Conservation (phyloP, 1,139 yeast genomes). For the Candida dubliniensis region DNA sequence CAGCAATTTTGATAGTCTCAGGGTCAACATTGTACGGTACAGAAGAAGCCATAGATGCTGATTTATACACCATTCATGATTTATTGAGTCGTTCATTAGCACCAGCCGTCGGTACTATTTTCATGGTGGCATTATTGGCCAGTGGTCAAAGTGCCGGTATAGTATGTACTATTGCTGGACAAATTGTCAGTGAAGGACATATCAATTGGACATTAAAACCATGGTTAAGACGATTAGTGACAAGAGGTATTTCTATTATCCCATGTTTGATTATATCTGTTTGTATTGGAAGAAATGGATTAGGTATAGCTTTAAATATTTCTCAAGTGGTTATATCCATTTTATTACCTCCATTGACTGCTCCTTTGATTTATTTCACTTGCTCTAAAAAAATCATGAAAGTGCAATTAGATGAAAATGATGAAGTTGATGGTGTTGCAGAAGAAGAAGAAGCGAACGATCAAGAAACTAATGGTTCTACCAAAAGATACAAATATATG, state of each 20-base stretch:
- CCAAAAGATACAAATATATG: conserved; percentile 44
- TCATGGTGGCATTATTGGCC: conserved; percentile 71
- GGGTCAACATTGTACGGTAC: conserved; percentile 72
- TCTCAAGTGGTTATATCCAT: conserved; percentile 76
- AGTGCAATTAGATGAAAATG: conserved; percentile 33
- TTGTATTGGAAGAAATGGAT: conserved; percentile 64
- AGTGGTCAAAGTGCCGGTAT: conserved; percentile 85
- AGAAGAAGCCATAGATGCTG: conserved; percentile 69
- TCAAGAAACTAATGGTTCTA: conserved; percentile 4
- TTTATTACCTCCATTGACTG: conserved; percentile 70
- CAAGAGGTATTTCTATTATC: conserved; percentile 67
- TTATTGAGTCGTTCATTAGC: conserved; percentile 57
- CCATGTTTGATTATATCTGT: conserved; percentile 69
- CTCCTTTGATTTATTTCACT: conserved; percentile 77
- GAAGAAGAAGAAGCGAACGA: conserved; percentile 11
- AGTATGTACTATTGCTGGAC: conserved; percentile 86
- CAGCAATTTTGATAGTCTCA: conserved; percentile 73
- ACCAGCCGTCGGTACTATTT: conserved; percentile 73
- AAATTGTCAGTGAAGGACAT: conserved; percentile 82
- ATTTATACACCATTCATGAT: conserved; percentile 66
- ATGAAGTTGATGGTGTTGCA: conserved; percentile 12
- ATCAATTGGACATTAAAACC: conserved; percentile 73
- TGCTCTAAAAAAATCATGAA: conserved; percentile 63
- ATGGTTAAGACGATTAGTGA: conserved; percentile 72
- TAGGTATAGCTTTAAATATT: conserved; percentile 64